A percentile compares a stretch with the other conserved stretches of the same genome.
phyloP scores from a whole-genome alignment of 139 green algal genomes.

The Chlorella vulgaris region DNA sequence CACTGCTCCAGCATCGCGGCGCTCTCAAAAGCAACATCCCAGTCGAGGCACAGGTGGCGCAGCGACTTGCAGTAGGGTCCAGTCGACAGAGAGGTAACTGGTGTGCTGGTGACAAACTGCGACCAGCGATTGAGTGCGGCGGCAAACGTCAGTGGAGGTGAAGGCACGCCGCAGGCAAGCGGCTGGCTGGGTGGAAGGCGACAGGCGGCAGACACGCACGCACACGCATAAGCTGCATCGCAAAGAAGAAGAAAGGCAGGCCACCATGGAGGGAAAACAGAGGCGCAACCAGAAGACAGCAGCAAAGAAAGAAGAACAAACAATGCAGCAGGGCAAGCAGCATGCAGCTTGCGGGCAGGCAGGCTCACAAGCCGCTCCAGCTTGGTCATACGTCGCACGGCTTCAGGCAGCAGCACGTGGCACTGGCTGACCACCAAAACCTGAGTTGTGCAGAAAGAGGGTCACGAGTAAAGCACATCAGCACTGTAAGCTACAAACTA shows the following conservation, averaged over 20 bases:
- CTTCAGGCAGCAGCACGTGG: slow-evolving; percentile 22
- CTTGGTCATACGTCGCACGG: slow-evolving; percentile 10
- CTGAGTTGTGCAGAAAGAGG: not conserved
- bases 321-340: no score
- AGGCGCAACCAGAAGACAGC: no score
- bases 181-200: no score
- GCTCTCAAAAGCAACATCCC: slow-evolving; percentile 20
- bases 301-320: not conserved
- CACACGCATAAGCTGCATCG: no score
- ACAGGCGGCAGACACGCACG: no score
- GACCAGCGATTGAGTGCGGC: not conserved
- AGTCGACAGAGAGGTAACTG: not conserved
- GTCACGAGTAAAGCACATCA: no score
- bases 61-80: slow-evolving; percentile 18
- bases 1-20: slow-evolving; percentile 8
- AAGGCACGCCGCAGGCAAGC: no score
- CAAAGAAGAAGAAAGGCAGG: not conserved
- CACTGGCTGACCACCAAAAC: slow-evolving; percentile 29
- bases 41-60: slow-evolving; percentile 27
- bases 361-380: slow-evolving; percentile 25
- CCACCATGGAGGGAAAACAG: not conserved
- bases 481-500: no score
- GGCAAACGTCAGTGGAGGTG: not conserved
- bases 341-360: no score
- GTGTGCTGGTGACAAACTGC: slow-evolving; percentile 26